phyloP scores from a whole-genome alignment of 345 rosid genomes.

The Gossypium raimondii region DNA sequence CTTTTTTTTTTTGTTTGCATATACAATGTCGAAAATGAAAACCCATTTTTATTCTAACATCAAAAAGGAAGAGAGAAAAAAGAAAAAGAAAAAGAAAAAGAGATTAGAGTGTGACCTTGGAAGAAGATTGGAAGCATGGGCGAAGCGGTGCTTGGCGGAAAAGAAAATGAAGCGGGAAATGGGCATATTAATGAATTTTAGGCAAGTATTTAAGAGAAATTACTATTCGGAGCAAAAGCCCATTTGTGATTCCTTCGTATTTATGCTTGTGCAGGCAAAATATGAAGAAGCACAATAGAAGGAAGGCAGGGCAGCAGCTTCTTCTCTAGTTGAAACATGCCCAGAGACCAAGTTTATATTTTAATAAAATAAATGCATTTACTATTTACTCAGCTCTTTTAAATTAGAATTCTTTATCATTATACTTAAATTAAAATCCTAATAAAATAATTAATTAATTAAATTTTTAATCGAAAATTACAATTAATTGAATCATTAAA shows the following conservation, averaged over 20 bases:
- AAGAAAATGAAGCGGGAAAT: constrained; percentile 36
- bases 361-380: not conserved
- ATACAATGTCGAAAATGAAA: not conserved
- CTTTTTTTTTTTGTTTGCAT: not conserved
- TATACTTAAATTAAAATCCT: too few relatives aligned
- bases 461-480: too few relatives aligned
- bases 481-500: too few relatives aligned
- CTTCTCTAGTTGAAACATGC: not conserved
- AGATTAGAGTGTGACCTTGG: constrained; percentile 31
- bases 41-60: not conserved
- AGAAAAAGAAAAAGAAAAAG: not conserved
- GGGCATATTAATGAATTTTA: constrained; percentile 25
- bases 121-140: constrained; percentile 22
- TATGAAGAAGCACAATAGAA: not conserved
- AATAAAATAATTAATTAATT: too few relatives aligned
- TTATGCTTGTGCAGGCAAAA: not conserved
- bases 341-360: constrained; percentile 8
- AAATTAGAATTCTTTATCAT: too few relatives aligned
- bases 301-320: not conserved
- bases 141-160: constrained; percentile 35
- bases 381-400: too few relatives aligned
- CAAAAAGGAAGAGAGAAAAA: constrained; percentile 6
- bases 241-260: not conserved
- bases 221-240: not conserved
- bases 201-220: not conserved